phyloP scores from a whole-genome alignment of 2,329 filamentous ascomycete species.

The Fusarium sp. region DNA sequence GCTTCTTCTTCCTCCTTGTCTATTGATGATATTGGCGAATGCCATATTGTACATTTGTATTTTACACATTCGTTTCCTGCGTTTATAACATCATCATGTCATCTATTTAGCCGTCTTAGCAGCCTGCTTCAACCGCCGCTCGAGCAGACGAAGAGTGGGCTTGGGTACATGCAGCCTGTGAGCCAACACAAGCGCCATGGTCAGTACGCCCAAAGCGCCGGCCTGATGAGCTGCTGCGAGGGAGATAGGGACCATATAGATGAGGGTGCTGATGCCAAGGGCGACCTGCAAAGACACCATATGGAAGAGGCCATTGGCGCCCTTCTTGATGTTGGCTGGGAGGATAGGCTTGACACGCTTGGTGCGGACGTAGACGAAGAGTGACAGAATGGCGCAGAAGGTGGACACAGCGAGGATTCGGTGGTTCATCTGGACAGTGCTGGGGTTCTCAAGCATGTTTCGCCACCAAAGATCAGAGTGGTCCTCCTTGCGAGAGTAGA shows the following conservation, averaged over 20 bases:
- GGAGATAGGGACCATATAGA: constrained; percentile 92
- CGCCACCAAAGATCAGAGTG: constrained; percentile 92
- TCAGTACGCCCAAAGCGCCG: constrained; percentile 86
- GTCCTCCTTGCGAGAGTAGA: constrained; percentile 86
- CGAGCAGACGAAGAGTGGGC: constrained; percentile 72
- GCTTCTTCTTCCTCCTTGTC: constrained; percentile 14
- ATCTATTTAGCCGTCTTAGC: constrained; percentile 37
- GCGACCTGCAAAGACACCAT: constrained; percentile 85
- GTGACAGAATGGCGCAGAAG: constrained; percentile 82
- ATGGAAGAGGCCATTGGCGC: constrained; percentile 84
- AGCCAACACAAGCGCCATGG: constrained; percentile 84
- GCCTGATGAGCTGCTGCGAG: constrained; percentile 95
- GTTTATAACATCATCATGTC: constrained; percentile 33
- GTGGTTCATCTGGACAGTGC: constrained; percentile 95
- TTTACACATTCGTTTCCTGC: constrained; percentile 40
- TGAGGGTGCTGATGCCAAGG: constrained; percentile 89
- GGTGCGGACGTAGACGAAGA: constrained; percentile 86
- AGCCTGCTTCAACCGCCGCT: constrained; percentile 62
- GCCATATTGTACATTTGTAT: constrained; percentile 47
- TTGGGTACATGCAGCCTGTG: constrained; percentile 83
- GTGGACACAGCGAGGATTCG: constrained; percentile 92
- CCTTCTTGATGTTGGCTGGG: constrained; percentile 75
- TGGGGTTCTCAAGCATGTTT: constrained; percentile 97
- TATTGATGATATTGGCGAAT: constrained; percentile 37
- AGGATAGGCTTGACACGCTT: constrained; percentile 71